Evolutionary conservation across 352 stramenopile genomes (phyloP), one percentile per base, ranked within the genome.

Genomic region (Pythium utonaiense): DNA sequence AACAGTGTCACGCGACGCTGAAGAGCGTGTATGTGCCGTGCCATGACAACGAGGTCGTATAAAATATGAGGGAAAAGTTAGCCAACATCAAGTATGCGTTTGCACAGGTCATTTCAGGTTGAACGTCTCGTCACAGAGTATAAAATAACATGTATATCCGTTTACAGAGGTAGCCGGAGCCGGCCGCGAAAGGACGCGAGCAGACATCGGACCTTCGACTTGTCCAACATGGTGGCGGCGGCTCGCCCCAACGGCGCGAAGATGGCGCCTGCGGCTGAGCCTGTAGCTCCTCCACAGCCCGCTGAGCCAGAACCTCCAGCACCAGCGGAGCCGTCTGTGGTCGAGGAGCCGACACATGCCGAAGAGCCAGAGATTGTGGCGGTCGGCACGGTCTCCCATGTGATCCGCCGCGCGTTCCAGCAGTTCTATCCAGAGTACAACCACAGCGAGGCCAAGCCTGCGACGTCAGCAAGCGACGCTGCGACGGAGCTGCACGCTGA

Each of bases 341-440:
- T 22, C 3, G 49, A 41, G 31, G 36, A 41, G 24, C 49, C 56
- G n/a, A 12, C 17, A 24, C 36, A 34, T 6, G 38, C 66, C 38
- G 59, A 82, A 27, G 78, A 86, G 38, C 60, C 77, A 10, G 80
- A 90, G 49, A 73, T 87, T 50, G 81, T 90, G 10, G 81, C 81
- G 0, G 80, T 93, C 14, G 83, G 83, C 25, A 83, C 83, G 5
- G 71, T 90, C 42, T 77, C 79, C 0, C 83, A 93, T 52, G 83
- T 93, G 30, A 70, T 93, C 21, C 77, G 76, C 12, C 81, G 83
- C 14, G 79, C 81, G n/a, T 93, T 93, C 60, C 76, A 67, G 34
- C 24, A 72, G 1, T 89, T 90, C 41, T 93, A 86, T 51, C 22
- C 27, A 16, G 44, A 56, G 4, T 19, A 16, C 14, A n/a, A 16